Evolutionary conservation across 2,329 filamentous ascomycete species (phyloP).

Genomic region (Fusarium sp.): DNA sequence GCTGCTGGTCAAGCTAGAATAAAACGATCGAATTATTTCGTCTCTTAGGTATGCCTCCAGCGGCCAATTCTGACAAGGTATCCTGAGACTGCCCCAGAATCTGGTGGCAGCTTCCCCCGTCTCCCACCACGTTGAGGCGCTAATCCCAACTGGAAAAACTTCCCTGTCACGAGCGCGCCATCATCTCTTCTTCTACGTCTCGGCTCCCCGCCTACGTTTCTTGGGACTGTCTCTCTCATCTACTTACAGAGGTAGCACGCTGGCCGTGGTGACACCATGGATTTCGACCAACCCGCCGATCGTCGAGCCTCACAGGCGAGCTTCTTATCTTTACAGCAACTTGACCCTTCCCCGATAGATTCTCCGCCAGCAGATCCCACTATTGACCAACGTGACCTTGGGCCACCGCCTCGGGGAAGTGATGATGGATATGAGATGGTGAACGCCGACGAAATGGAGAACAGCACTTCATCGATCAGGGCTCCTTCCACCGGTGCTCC

Average conservation of each 20-base stretch:
- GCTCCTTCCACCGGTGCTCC: constrained; percentile 58
- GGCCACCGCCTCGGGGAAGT: constrained; percentile 37
- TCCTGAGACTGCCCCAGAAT: constrained; percentile 28
- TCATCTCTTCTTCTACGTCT: constrained; percentile 28
- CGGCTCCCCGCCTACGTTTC: constrained; percentile 33
- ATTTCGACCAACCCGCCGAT: constrained; percentile 35
- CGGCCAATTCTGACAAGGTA: too few relatives aligned
- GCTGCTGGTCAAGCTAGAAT: too few relatives aligned
- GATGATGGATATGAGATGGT: constrained; percentile 46
- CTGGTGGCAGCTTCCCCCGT: constrained; percentile 23
- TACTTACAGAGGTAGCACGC: constrained; percentile 2
- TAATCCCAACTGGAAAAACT: constrained; percentile 42
- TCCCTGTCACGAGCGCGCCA: constrained; percentile 29
- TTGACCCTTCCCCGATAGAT: constrained; percentile 85
- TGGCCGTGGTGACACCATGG: constrained; percentile 40
- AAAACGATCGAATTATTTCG: too few relatives aligned
- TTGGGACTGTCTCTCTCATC: constrained; percentile 3
- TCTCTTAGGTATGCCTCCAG: too few relatives aligned
- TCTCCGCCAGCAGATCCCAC: constrained; percentile 57
- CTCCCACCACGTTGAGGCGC: constrained; percentile 42
- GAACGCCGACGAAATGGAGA: constrained; percentile 48
- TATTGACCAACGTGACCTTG: constrained; percentile 58
- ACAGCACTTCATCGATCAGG: constrained; percentile 49
- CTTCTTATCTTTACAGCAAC: constrained; percentile 74
- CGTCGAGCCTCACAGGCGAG: constrained; percentile 45